These are phyloP conservation scores for Ploettnerulaceae sp. DNA, from an alignment of 2,329 filamentous ascomycete species.

Conservation along the genomic window DNA sequence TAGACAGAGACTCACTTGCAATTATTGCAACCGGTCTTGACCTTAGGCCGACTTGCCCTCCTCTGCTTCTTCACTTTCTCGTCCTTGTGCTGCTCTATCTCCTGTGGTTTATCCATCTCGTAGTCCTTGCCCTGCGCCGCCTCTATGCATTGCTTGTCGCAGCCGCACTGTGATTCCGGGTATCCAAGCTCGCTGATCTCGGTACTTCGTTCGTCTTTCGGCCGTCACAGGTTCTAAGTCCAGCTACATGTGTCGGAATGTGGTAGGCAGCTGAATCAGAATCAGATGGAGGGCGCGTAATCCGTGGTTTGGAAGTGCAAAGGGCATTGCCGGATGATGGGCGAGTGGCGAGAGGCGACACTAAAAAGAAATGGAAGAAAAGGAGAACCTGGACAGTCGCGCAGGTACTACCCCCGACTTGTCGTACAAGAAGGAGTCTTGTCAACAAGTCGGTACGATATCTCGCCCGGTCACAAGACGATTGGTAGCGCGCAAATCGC, in stretches of 20 bases:
- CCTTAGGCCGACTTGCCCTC: conserved; percentile 42
- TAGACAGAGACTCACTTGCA: conserved; percentile 53
- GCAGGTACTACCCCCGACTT: conserved; percentile 5
- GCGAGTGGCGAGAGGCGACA: background rate
- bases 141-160: conserved; percentile 1
- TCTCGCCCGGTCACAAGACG: no score
- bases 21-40: conserved; percentile 61
- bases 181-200: background rate
- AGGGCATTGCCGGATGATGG: background rate
- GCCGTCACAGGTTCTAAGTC: background rate
- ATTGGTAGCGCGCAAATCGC: no score
- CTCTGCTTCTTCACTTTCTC: conserved; percentile 9
- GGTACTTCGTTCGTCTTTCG: background rate
- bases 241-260: background rate
- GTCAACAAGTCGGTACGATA: no score
- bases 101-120: conserved; percentile 1
- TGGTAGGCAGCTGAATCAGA: conserved; percentile 1
- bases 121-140: background rate
- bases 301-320: background rate
- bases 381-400: background rate
- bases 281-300: background rate
- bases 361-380: background rate
- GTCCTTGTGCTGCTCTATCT: background rate
- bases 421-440: no score
- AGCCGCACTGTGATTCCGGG: background rate